Percentiles rank a stretch among this genome's conserved stretches.
Conservation (phyloP, 306 rosid species). For the Oemleria cerasiformis region DNA sequence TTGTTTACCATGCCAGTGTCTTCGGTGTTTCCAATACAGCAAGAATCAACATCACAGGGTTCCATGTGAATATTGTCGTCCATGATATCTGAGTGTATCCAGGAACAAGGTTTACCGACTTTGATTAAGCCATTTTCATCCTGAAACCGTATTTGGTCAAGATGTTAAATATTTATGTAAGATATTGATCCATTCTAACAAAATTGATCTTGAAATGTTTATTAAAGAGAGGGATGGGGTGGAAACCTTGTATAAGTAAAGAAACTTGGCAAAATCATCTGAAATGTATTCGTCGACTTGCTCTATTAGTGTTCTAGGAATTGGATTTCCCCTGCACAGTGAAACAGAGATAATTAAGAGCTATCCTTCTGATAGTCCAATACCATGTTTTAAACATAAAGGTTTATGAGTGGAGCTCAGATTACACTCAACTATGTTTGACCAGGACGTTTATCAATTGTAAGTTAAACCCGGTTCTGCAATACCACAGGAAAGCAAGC, state of each 20-base stretch:
- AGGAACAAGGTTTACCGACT: slow-evolving; percentile 58
- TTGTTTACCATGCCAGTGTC: slow-evolving; percentile 30
- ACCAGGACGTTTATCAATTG: not conserved
- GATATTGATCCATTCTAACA: not conserved
- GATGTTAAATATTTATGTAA: not conserved
- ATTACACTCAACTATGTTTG: slow-evolving; percentile 1
- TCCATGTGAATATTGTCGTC: slow-evolving; percentile 92
- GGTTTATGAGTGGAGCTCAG: not conserved
- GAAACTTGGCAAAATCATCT: slow-evolving; percentile 54
- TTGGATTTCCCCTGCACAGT: slow-evolving; percentile 78
- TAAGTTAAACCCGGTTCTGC: slow-evolving; percentile 14
- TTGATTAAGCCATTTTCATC: slow-evolving; percentile 42
- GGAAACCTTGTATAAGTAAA: slow-evolving; percentile 57
- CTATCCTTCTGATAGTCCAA: not conserved
- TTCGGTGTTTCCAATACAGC: slow-evolving; percentile 33
- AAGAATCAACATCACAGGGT: slow-evolving; percentile 34
- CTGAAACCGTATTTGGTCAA: slow-evolving; percentile 38
- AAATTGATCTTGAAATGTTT: not conserved
- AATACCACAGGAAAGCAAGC: not conserved
- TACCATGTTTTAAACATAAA: not conserved
- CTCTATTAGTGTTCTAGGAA: slow-evolving; percentile 68
- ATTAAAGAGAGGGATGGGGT: not conserved
- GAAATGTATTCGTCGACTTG: slow-evolving; percentile 77
- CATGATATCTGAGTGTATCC: slow-evolving; percentile 95
- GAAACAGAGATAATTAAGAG: slow-evolving; percentile 27